Evolutionary conservation across 139 green algal species (phyloP), one percentile per base, ranked within the genome.

Genomic region (Gonium pectorale): DNA sequence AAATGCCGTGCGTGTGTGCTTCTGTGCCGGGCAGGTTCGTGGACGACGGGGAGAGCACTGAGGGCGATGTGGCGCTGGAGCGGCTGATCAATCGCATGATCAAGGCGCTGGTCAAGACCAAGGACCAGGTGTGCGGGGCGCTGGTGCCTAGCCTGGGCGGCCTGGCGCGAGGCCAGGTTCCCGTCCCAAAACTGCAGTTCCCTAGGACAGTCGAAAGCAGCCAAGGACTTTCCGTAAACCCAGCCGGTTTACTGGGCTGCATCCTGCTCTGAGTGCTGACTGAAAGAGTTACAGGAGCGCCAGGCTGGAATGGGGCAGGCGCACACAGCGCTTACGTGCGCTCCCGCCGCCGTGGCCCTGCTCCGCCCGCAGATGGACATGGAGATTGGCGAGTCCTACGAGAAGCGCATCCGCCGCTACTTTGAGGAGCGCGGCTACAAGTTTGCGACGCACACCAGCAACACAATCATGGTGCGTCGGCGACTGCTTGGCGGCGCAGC

Each of bases 371-470:
- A 82, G 74, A 33, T 72, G 43, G 77, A 73, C 0, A 6, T 33
- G 41, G 77, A 63, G 60, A 29, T 74, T 9, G 62, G 77, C 7
- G 77, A 83, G 9, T 46, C 62, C 21, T 83, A 66, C 13, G 77
- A 73, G 5, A 73, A 64, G 43, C 33, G 46, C 35, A 77, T 85
- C 46, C 79, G 79, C 5, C n/a, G 6, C 26, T 77, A 85, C 64
- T 85, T 85, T n/a, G 31, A 40, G 64, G 46, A 85, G 35, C 79
- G 44, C 35, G 79, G 79, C 33, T 85, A 85, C 79, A 75, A 85
- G 64, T 78, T 77, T 46, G 64, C 41, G 22, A 85, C 79, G 4
- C 13, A 38, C 46, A 77, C 46, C 49, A 67, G 44, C 78, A 84
- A 73, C 62, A 84, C 78, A 8, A 84, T 84, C 78, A 84, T 75